Evolutionary conservation across 225 moss, liverwort and hornwort species (phyloP).

Genomic region (Antitrichia curtipendula): DNA sequence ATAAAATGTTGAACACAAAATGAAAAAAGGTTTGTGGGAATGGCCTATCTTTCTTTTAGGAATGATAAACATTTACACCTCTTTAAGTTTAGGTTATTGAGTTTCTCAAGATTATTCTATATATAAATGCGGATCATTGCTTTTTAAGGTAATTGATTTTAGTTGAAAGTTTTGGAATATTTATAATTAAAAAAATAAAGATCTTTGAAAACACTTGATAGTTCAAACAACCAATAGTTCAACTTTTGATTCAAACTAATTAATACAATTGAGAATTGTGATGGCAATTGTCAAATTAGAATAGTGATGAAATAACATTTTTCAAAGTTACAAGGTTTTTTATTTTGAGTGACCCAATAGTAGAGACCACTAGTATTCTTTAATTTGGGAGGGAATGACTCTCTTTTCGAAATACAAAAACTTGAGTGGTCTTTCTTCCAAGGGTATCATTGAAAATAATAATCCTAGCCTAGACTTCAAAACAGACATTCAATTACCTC

Average conservation of each 20-base stretch:
- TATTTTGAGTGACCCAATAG: no score
- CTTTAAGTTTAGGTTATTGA: background rate
- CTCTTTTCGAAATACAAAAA: background rate
- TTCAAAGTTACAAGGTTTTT: background rate
- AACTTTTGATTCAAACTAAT: background rate
- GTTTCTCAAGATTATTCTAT: background rate
- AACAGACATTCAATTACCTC: background rate
- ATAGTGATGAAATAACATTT: no score
- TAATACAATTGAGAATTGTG: no score
- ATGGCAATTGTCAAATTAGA: background rate
- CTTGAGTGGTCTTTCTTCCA: background rate
- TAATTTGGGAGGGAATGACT: background rate
- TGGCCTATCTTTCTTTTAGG: no score
- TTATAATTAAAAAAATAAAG: background rate
- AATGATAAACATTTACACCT: background rate
- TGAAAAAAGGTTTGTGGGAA: rapidly evolving
- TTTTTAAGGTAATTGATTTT: background rate
- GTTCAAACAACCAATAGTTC: no score
- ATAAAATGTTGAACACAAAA: background rate
- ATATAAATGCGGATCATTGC: background rate
- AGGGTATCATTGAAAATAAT: background rate
- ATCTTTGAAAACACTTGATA: background rate
- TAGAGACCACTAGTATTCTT: background rate
- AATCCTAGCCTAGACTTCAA: background rate
- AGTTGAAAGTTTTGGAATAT: no score